Conservation (phyloP, 2,329 filamentous ascomycete species). For the Arthrobotrys sphaeroides region DNA sequence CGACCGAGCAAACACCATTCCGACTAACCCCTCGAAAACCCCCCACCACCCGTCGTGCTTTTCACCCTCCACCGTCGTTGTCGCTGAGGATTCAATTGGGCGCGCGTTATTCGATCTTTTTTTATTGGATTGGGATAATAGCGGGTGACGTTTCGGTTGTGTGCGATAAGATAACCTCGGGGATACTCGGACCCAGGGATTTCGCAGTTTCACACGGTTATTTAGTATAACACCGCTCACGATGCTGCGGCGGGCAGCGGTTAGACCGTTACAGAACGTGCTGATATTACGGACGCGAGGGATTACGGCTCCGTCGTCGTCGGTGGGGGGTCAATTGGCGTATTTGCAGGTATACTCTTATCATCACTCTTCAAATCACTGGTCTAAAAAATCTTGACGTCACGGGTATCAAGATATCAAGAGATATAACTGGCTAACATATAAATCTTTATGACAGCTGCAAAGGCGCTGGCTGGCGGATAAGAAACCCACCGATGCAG, state of each 20-base stretch:
- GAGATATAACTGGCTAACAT: background rate
- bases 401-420: too few species aligned
- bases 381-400: too few species aligned
- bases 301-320: background rate
- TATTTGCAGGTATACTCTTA: slow-evolving; percentile 31
- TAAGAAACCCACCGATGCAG: slow-evolving; percentile 4
- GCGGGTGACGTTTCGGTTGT: too few species aligned
- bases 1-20: background rate
- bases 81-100: too few species aligned
- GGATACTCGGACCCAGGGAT: too few species aligned
- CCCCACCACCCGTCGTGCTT: too few species aligned
- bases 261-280: slow-evolving; percentile 37
- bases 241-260: slow-evolving; percentile 52
- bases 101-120: too few species aligned
- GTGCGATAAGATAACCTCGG: too few species aligned
- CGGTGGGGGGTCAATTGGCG: slow-evolving; percentile 35
- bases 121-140: too few species aligned
- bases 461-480: slow-evolving; percentile 41
- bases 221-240: slow-evolving; percentile 15
- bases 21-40: slow-evolving; percentile 4
- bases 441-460: slow-evolving; percentile 32
- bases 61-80: background rate
- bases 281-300: slow-evolving; percentile 26
- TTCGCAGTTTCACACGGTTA: too few species aligned
- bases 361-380: too few species aligned